phyloP scores from a whole-genome alignment of 352 stramenopile species.

The Globisporangium nunn region DNA sequence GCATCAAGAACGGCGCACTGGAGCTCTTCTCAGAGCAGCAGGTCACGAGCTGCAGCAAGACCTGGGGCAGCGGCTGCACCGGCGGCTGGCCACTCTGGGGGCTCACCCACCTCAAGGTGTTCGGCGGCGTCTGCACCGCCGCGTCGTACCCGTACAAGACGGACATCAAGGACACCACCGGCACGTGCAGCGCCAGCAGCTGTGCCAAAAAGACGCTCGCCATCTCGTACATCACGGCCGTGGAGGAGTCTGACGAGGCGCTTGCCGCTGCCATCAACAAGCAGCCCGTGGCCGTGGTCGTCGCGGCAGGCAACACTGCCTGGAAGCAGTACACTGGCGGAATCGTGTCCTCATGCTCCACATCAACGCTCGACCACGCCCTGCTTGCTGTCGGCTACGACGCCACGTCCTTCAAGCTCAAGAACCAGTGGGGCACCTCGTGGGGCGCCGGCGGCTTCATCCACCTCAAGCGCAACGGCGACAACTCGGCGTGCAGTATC shows the following conservation, averaged over 20 bases:
- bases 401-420: conserved; percentile 89
- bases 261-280: conserved; percentile 84
- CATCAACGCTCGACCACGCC: conserved; percentile 94
- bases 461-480: conserved; percentile 2
- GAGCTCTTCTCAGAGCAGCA: conserved; percentile 90
- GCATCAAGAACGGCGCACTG: conserved; percentile 62
- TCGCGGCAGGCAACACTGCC: conserved; percentile 91
- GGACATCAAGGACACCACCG: conserved; percentile 21
- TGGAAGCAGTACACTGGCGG: conserved; percentile 98
- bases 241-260: conserved; percentile 70
- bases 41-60: conserved; percentile 85
- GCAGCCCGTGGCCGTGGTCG: conserved; percentile 91
- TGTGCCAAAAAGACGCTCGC: conserved; percentile 25
- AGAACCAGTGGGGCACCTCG: conserved; percentile 95
- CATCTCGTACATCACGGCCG: conserved; percentile 40
- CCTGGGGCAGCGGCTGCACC: conserved; percentile 74
- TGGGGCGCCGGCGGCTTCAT: conserved; percentile 95
- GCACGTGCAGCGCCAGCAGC: conserved; percentile 21
- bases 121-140: conserved; percentile 73
- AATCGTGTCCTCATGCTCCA: conserved; percentile 78
- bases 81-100: conserved; percentile 87
- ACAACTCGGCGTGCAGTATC: no score
- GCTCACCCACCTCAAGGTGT: conserved; percentile 82
- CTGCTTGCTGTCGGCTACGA: conserved; percentile 96
- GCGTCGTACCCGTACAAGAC: conserved; percentile 81